Percentiles rank a stretch among this genome's conserved stretches.
Evolutionary conservation across 2,329 filamentous ascomycete species (phyloP).

Genomic region (Talaromyces amestolkiae): DNA sequence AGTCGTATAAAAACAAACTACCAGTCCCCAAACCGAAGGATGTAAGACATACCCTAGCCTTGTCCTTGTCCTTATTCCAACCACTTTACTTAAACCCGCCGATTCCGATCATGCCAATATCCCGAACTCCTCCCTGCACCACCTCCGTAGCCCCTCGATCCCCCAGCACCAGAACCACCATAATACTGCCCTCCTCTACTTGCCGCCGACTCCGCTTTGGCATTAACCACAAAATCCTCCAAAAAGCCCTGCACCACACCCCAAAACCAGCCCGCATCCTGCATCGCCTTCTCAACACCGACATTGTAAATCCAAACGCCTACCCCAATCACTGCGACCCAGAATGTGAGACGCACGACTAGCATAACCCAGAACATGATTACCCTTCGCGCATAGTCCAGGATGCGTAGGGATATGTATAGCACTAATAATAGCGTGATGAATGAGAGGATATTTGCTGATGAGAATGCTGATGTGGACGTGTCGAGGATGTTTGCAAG

Average conservation of each 20-base stretch:
- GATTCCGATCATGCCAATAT: slow-evolving; percentile 17
- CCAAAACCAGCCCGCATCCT: slow-evolving; percentile 52
- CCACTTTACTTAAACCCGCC: not conserved
- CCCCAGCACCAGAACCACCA: not conserved
- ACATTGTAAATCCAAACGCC: slow-evolving; percentile 54
- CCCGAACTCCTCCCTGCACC: slow-evolving; percentile 16
- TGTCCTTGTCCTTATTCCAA: not conserved
- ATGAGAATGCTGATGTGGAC: slow-evolving; percentile 32
- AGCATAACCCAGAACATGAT: slow-evolving; percentile 76
- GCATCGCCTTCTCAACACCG: slow-evolving; percentile 34
- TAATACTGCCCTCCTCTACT: not conserved
- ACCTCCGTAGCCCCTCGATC: not conserved
- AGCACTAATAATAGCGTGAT: slow-evolving; percentile 58
- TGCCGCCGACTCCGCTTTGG: slow-evolving; percentile 14
- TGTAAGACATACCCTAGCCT: not conserved
- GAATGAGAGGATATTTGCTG: slow-evolving; percentile 38
- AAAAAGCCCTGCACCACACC: slow-evolving; percentile 65
- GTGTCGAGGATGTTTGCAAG: slow-evolving; percentile 36
- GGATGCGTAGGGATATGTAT: slow-evolving; percentile 62
- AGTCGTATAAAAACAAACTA: not conserved
- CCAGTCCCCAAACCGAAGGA: no score
- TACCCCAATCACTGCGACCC: slow-evolving; percentile 56
- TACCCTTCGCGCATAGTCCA: slow-evolving; percentile 67
- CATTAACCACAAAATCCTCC: slow-evolving; percentile 51
- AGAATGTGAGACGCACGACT: slow-evolving; percentile 62